Evolutionary conservation across 768 basidiomycete species (phyloP), one percentile per base, ranked within the genome.

Genomic region (Termitomyces sp.): DNA sequence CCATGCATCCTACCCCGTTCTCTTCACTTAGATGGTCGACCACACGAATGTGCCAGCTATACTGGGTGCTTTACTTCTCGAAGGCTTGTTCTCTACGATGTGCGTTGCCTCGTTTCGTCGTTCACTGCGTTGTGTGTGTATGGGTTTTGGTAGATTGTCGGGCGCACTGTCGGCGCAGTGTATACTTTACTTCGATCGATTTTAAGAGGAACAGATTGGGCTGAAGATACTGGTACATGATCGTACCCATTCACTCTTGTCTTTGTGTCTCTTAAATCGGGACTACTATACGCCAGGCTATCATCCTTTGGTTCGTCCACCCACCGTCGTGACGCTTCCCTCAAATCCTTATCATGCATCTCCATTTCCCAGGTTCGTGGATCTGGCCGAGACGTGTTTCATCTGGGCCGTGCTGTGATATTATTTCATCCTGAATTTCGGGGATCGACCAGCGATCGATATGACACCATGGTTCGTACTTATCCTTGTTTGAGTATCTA

Each of bases 391-490:
- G 62, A 77, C 75, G 12, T 47, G 64, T 30, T 55, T 78, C 47
- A 72, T 78, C 47, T 70, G 69, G 58, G 37, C 59, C 37, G 69
- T 72, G 4, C 61, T 76, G 54, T 78, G 76, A 77, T 64, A 63
- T 8, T 72, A 70, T 55, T 62, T 83, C 2, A 78, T 83, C 50
- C 53, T 55, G 0, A 66, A 76, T 58, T 83, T 72, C 45, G 82
- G 82, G 0, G 58, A 76, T 14, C 50, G 55, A 4, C 45, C 52
- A 2, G 68, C 64, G 27, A 75, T 80, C 37, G 75, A 51, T 10
- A 22, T 22, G 7, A 36, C 37, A 24, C 34, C 50, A 24, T 51
- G 50, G 50, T 36, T 7, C 7, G 50, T 37, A 30, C 30, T 30
- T 7, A 7, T 30, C 30, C 18, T 4, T 16, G 6, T 24, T 18